phyloP scores from a whole-genome alignment of 176 grass and related monocot species.

The Zea luxurians region DNA sequence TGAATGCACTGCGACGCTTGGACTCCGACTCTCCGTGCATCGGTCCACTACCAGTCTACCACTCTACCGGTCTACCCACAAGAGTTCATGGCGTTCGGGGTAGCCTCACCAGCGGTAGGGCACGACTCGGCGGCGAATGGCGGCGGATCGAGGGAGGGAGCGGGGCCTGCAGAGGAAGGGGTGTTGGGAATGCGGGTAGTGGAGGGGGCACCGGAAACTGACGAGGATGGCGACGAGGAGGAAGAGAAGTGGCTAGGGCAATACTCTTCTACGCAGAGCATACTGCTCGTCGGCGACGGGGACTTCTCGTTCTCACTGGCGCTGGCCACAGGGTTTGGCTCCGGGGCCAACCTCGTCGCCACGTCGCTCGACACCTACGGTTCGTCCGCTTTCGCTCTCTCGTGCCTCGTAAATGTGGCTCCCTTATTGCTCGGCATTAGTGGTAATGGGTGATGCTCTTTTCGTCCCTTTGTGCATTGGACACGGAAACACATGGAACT shows the following conservation, averaged over 20 bases:
- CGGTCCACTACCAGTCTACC: neutral
- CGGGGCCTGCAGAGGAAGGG: neutral
- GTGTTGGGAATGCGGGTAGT: neutral
- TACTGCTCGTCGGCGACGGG: constrained; percentile 58
- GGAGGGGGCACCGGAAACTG: neutral
- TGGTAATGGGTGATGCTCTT: neutral
- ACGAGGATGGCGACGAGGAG: neutral
- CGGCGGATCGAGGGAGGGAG: neutral
- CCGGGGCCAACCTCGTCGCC: constrained; percentile 56
- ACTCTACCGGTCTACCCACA: neutral
- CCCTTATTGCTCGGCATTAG: neutral
- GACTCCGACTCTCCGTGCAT: neutral
- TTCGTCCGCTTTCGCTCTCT: neutral
- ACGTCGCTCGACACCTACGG: constrained; percentile 56
- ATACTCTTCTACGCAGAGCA: constrained; percentile 47
- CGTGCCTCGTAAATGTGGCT: neutral
- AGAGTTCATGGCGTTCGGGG: neutral
- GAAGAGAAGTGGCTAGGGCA: constrained; percentile 33
- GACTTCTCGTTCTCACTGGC: constrained; percentile 61
- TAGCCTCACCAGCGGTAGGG: neutral
- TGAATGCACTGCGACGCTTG: neutral
- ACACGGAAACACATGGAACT: neutral
- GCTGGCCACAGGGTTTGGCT: constrained; percentile 58
- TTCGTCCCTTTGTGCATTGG: neutral
- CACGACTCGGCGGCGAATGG: neutral